Evolutionary conservation across 805 yeast species (phyloP).

Genomic region (Hanseniaspora singularis): DNA sequence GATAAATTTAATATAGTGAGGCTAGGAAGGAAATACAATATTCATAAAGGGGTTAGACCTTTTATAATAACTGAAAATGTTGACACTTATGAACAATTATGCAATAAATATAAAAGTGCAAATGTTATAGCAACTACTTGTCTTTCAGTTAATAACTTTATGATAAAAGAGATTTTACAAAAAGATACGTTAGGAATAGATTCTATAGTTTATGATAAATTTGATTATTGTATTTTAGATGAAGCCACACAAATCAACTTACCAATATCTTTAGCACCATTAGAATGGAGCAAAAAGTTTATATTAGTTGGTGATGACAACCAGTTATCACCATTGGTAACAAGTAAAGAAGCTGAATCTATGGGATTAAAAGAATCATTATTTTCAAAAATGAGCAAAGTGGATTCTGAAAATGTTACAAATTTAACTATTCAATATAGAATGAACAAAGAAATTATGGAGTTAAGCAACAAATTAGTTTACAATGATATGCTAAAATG

Average conservation of each 20-base stretch:
- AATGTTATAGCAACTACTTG: slow-evolving; percentile 83
- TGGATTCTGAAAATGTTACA: slow-evolving; percentile 61
- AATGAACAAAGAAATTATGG: slow-evolving; percentile 84
- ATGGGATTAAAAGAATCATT: slow-evolving; percentile 56
- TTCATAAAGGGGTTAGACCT: slow-evolving; percentile 41
- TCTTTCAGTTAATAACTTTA: slow-evolving; percentile 55
- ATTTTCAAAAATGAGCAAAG: slow-evolving; percentile 61
- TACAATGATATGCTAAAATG: slow-evolving; percentile 68
- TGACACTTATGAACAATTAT: slow-evolving; percentile 30
- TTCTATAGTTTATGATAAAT: slow-evolving; percentile 34
- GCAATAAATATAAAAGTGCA: slow-evolving; percentile 39
- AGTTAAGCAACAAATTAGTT: slow-evolving; percentile 63
- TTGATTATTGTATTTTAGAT: slow-evolving; percentile 89
- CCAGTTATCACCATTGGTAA: slow-evolving; percentile 83
- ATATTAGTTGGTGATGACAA: slow-evolving; percentile 93
- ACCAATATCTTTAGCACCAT: slow-evolving; percentile 84
- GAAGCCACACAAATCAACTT: slow-evolving; percentile 93
- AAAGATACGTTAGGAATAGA: slow-evolving; percentile 20
- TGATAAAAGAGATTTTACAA: slow-evolving; percentile 31
- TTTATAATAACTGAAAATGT: slow-evolving; percentile 30
- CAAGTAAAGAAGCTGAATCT: slow-evolving; percentile 48
- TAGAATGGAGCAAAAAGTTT: slow-evolving; percentile 64
- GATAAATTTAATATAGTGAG: slow-evolving; percentile 37
- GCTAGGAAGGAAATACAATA: slow-evolving; percentile 58
- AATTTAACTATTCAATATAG: slow-evolving; percentile 77